Evolutionary conservation across 2,329 filamentous ascomycete species (phyloP), one percentile per base, ranked within the genome.

Genomic region (Diaporthe ampelina): DNA sequence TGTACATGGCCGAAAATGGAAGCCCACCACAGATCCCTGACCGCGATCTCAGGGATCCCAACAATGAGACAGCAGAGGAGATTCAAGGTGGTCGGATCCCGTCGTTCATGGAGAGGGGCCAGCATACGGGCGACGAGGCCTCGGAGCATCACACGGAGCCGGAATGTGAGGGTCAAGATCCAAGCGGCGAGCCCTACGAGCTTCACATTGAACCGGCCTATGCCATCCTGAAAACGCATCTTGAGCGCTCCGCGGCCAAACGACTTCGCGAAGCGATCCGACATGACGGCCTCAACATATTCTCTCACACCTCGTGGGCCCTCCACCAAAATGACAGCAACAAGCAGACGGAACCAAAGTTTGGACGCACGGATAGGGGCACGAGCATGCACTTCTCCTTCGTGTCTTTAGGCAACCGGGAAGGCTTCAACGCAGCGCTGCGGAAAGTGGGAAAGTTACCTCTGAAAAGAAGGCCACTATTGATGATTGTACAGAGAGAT

Each of bases 361-460:
- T 37, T 11, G 11, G 40, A 43, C 15, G 11, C 40, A 15, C 10
- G 40, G 11, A 15, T 17, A 15, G 11, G 17, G 40, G 4, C n/a
- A n/a, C n/a, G 40, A 15, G 5, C 15, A 4, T 19, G 17, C 4
- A 21, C 15, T 6, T 5, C 19, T 32, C 26, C 8, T 19, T 32
- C 8, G 56, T 58, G 19, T 21, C 56, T 32, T 19, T 26, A n/a
- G 59, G 59, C 24, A 32, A 32, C 26, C 59, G 40, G 8, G 4
- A 3, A 29, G 24, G 40, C 24, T 21, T 63, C 40, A 13, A 48
- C 9, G 2, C 7, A 13, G 10, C 2, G 9, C 9, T 63, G 37
- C 40, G 40, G 40, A 19, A 2, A 17, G 2, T 3, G 4, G 1
- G 40, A 10, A 1, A 3, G 15, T 3, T 4, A 45, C 1, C 3